Evolutionary conservation across 179 eudicot species (phyloP).

Genomic region (Dionaea muscipula): DNA sequence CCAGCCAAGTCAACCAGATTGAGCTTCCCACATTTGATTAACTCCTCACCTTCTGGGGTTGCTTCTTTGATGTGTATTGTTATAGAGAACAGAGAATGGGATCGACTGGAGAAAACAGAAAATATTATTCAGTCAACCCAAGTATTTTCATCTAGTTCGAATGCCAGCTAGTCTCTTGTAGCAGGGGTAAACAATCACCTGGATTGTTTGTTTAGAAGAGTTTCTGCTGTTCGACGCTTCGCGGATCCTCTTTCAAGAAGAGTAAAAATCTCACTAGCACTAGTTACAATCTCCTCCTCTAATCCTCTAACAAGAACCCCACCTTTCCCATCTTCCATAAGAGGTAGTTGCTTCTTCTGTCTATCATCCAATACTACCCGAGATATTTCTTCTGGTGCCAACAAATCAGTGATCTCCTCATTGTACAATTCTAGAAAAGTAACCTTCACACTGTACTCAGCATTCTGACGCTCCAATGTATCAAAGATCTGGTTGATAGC

Average conservation of each 20-base stretch:
- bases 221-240: constrained; percentile 83
- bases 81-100: constrained; percentile 91
- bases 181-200: too few relatives aligned
- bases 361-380: constrained; percentile 55
- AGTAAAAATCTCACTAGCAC: constrained; percentile 80
- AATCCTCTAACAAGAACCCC: constrained; percentile 83
- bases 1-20: constrained; percentile 99
- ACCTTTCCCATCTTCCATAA: constrained; percentile 99
- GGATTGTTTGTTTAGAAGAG: constrained; percentile 76
- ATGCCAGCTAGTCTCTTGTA: too few relatives aligned
- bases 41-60: constrained; percentile 91
- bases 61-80: constrained; percentile 85
- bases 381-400: constrained; percentile 64
- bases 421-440: constrained; percentile 84
- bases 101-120: constrained; percentile 31
- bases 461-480: constrained; percentile 74
- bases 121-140: too few relatives aligned
- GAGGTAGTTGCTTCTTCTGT: constrained; percentile 79
- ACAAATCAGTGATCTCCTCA: constrained; percentile 86
- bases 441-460: constrained; percentile 90
- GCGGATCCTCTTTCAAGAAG: constrained; percentile 86
- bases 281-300: constrained; percentile 80
- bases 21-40: constrained; percentile 89
- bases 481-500: constrained; percentile 80
- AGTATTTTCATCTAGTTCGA: too few relatives aligned